Conservation (phyloP, 2,329 filamentous ascomycete species). For the Epichloe sibirici region DNA sequence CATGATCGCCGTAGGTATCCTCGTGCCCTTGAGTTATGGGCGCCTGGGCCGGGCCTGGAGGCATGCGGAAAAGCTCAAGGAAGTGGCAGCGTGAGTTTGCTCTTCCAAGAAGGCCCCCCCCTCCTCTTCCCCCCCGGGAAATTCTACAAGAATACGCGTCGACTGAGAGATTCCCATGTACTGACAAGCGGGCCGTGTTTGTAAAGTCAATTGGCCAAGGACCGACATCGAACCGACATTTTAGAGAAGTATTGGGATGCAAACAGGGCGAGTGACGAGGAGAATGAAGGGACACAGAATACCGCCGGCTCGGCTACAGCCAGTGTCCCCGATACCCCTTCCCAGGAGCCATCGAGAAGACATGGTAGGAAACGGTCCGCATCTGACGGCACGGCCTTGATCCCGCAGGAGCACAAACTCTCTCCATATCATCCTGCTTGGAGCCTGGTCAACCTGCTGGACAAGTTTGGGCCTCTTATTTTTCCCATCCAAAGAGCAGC, state of each 20-base stretch:
- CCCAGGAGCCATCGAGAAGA: conserved; percentile 26
- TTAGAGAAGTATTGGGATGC: conserved; percentile 73
- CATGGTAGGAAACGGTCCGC: conserved; percentile 45
- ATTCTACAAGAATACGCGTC: too few species aligned
- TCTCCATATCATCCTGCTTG: conserved; percentile 76
- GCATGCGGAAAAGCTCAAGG: conserved; percentile 65
- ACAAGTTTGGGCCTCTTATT: conserved; percentile 78
- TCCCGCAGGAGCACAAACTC: conserved; percentile 51
- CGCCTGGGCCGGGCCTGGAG: conserved; percentile 80
- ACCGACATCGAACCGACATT: conserved; percentile 48
- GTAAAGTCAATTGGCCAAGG: conserved; percentile 46
- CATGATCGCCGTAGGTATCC: conserved; percentile 82
- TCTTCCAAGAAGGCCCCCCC: not conserved
- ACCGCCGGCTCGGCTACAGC: conserved; percentile 16
- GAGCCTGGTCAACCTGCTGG: conserved; percentile 64
- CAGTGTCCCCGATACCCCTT: conserved; percentile 24
- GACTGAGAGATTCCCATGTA: not conserved
- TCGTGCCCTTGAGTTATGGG: conserved; percentile 78
- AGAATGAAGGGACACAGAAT: not conserved
- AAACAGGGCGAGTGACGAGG: conserved; percentile 26
- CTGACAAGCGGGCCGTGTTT: not conserved
- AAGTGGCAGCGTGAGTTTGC: conserved; percentile 52
- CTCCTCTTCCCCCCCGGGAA: too few species aligned
- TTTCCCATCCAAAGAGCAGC: conserved; percentile 86
- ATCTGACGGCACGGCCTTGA: conserved; percentile 48